Conservation (phyloP, 768 basidiomycete genomes). For the Podaxis sp. region DNA sequence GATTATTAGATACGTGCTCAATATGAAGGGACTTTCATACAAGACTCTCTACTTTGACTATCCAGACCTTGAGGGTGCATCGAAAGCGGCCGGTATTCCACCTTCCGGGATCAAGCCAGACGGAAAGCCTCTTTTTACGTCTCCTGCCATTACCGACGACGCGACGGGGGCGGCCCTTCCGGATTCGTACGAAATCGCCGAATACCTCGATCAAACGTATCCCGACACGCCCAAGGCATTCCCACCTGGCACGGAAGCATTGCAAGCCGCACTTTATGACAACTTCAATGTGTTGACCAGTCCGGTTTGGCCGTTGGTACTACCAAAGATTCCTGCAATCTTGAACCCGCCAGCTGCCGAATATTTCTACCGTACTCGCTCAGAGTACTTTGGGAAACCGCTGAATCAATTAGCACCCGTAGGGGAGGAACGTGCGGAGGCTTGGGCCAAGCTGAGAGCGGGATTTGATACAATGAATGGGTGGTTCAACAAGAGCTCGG, state of each 20-base stretch:
- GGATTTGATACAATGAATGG: slow-evolving; percentile 5
- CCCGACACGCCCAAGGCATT: slow-evolving; percentile 30
- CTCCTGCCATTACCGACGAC: slow-evolving; percentile 31
- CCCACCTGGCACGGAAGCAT: slow-evolving; percentile 13
- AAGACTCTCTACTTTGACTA: slow-evolving; percentile 13
- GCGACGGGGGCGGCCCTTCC: slow-evolving; percentile 33
- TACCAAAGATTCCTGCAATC: not conserved
- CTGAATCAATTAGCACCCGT: not conserved
- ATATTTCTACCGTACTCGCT: slow-evolving; percentile 6
- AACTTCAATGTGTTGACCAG: not conserved
- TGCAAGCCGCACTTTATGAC: not conserved
- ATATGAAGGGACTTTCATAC: slow-evolving; percentile 16
- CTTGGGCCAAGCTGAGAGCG: slow-evolving; percentile 10
- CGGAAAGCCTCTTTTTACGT: slow-evolving; percentile 13
- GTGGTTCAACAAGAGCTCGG: slow-evolving; percentile 1
- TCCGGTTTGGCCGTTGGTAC: not conserved
- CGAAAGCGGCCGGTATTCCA: not conserved
- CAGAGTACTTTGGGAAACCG: slow-evolving; percentile 7
- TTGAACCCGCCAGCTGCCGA: slow-evolving; percentile 1
- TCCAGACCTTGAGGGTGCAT: not conserved
- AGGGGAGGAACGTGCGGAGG: not conserved
- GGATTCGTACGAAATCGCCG: slow-evolving; percentile 43
- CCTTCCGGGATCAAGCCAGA: not conserved
- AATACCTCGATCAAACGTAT: slow-evolving; percentile 45
- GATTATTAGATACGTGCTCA: slow-evolving; percentile 4